Percentiles rank a stretch among this genome's conserved stretches.
phyloP scores from a whole-genome alignment of 2,329 filamentous ascomycete genomes.

The Botrytis elliptica region DNA sequence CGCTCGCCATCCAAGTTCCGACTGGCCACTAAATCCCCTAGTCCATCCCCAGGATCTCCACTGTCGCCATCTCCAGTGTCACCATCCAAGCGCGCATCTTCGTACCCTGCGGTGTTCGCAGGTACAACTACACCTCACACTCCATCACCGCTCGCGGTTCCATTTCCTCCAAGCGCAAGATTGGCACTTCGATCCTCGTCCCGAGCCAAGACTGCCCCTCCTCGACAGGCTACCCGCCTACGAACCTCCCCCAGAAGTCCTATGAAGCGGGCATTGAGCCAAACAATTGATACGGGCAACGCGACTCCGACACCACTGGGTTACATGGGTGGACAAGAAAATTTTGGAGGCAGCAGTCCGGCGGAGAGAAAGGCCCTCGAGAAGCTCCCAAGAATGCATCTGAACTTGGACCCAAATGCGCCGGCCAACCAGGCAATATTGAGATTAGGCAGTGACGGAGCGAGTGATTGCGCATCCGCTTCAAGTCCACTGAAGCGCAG shows the following conservation, averaged over 20 bases:
- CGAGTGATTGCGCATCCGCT: constrained; percentile 48
- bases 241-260: constrained; percentile 79
- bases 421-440: constrained; percentile 52
- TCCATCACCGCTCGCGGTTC: constrained; percentile 58
- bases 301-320: constrained; percentile 46
- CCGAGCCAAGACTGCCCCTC: constrained; percentile 56
- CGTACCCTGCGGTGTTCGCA: constrained; percentile 50
- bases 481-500: constrained; percentile 89
- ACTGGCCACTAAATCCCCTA: constrained; percentile 50
- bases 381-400: constrained; percentile 48
- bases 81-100: constrained; percentile 45
- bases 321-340: constrained; percentile 44
- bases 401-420: constrained; percentile 52
- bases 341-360: constrained; percentile 43
- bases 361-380: constrained; percentile 50
- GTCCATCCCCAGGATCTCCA: constrained; percentile 52
- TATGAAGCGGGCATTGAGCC: constrained; percentile 70
- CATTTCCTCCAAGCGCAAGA: constrained; percentile 65
- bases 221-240: constrained; percentile 56
- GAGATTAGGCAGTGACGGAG: constrained; percentile 50
- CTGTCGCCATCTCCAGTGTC: constrained; percentile 58
- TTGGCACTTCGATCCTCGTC: constrained; percentile 64
- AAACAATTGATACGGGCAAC: constrained; percentile 69
- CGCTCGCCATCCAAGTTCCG: constrained; percentile 91
- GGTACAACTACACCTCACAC: constrained; percentile 41